Base-by-base conservation (phyloP, 176 grass and related monocot genomes). In the Carex kokanica region DNA sequence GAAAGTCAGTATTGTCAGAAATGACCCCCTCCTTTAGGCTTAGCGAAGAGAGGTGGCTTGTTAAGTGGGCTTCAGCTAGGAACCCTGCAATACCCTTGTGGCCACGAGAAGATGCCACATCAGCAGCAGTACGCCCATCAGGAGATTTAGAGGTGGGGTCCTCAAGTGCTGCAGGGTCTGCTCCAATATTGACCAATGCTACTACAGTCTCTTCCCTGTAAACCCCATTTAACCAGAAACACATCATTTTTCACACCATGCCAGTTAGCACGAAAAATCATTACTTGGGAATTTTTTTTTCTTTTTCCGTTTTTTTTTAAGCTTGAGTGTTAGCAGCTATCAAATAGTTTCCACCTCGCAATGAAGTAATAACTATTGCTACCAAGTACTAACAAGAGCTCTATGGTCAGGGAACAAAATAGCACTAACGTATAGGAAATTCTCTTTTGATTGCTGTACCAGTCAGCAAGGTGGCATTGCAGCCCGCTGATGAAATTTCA, bases 11-110 rank as follows among this genome's bases (percentile, higher is more conserved):
- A 74, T 86, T 87, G 86, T 85, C 70, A 9, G 72, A 64, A 84
- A 84, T 85, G 60, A 58, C 84, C 57, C 84, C 62, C 72, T 92
- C 88, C 79, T 91, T 94, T 56, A 92, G 64, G 49, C 86, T 85
- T 60, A 97, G 80, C 18, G 71, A 89, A 34, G 89, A 89, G 83
- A 91, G 92, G 89, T 91, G 92, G 64, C 92, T 97, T 14, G 92
- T 97, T 83, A 97, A 90, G 88, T 88, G 88, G 65, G 86, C 91
- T 57, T 97, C 92, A n/a, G 90, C 92, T 68, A 97, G 88, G 83
- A 92, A 97, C 61, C 90, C 94, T 60, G 90, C 89, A 69, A 97
- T 94, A 80, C 92, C 92, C 84, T 86, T 97, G 63, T 92, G 85
- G 18, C 94, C 90, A 84, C 93, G 91, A 81, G 27, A 78, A 36